Evolutionary conservation across 805 yeast species (phyloP), one percentile per base, ranked within the genome.

Genomic region (Yamadazyma akitaensis): DNA sequence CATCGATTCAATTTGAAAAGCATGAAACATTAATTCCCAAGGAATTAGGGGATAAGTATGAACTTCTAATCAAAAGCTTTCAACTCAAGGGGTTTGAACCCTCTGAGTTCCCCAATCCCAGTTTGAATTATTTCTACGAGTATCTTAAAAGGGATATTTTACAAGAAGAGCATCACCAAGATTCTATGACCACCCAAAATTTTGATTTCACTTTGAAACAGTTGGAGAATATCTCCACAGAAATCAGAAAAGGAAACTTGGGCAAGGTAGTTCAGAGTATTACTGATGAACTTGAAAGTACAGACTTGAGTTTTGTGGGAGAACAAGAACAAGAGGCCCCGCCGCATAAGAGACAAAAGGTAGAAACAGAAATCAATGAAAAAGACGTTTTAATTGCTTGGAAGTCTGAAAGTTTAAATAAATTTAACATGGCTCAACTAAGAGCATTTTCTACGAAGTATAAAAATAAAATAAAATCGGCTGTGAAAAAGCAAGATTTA

Each of bases 121-220:
- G 76, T 2, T 61, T 89, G 34, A 81, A 81, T 50, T 84, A 83
- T 72, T 86, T 83, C 57, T 82, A 80, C 62, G 76, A 78, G 47
- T 65, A 82, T 0, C 61, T 89, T 16, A 83, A 84, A 55, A 84
- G 85, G 43, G 77, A 79, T 47, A 72, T 87, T 14, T 64, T 89
- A 41, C 91, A 86, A 54, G 60, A 58, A 8, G 63, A 55, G 33
- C 26, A 19, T 11, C 10, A 24, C 8, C 26, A 34, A 14, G 26
- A 14, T 16, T 10, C 28, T 25, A 25, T 43, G 25, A 24, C 17
- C 11, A 36, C 58, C 18, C 40, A 50, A 11, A 45, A 43, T 1
- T 46, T 43, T 28, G 60, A 61, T 17, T 51, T 43, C 25, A 43
- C 37, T 34, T 26, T 34, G 9, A 25, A 25, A 17, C 31, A 28